phyloP scores from a whole-genome alignment of 1,284 basidiomycete species.

The Sparassis latifolia region DNA sequence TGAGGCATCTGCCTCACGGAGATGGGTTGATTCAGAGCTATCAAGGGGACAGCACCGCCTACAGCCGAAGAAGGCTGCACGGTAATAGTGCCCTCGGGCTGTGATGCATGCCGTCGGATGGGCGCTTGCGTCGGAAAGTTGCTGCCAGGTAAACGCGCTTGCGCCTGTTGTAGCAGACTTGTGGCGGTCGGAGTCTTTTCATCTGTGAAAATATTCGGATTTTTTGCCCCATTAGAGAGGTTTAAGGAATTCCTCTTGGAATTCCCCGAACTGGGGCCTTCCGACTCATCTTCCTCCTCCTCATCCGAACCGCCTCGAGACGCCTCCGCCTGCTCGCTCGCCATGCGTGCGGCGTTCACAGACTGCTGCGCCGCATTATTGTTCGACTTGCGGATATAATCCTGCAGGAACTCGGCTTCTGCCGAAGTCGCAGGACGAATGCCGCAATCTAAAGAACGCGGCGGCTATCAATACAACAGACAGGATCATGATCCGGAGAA shows the following conservation, averaged over 20 bases:
- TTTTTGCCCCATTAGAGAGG: constrained; percentile 58
- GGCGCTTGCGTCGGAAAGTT: constrained; percentile 65
- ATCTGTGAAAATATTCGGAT: constrained; percentile 42
- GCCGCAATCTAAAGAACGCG: constrained; percentile 65
- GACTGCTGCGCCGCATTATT: constrained; percentile 71
- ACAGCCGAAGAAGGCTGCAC: constrained; percentile 40
- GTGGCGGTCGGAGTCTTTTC: constrained; percentile 81
- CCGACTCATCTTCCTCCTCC: constrained; percentile 79
- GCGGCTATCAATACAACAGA: constrained; percentile 26
- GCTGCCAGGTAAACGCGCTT: constrained; percentile 49
- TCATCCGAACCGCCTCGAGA: constrained; percentile 61
- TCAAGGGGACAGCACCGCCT: constrained; percentile 38
- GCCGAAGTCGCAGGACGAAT: constrained; percentile 82
- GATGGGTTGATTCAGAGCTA: constrained; percentile 37
- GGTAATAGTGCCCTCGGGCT: constrained; percentile 42
- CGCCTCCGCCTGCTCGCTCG: constrained; percentile 54
- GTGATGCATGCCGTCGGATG: constrained; percentile 61
- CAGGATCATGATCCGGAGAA: constrained; percentile 21
- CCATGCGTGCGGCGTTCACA: constrained; percentile 61
- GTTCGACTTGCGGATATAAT: constrained; percentile 84
- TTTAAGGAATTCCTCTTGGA: constrained; percentile 72
- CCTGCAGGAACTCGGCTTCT: constrained; percentile 86
- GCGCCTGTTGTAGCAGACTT: constrained; percentile 68
- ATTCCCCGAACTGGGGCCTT: constrained; percentile 53
- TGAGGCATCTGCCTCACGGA: constrained; percentile 72